Evolutionary conservation across 2,329 filamentous ascomycete genomes (phyloP).

Genomic region (Aureobasidium sp.): DNA sequence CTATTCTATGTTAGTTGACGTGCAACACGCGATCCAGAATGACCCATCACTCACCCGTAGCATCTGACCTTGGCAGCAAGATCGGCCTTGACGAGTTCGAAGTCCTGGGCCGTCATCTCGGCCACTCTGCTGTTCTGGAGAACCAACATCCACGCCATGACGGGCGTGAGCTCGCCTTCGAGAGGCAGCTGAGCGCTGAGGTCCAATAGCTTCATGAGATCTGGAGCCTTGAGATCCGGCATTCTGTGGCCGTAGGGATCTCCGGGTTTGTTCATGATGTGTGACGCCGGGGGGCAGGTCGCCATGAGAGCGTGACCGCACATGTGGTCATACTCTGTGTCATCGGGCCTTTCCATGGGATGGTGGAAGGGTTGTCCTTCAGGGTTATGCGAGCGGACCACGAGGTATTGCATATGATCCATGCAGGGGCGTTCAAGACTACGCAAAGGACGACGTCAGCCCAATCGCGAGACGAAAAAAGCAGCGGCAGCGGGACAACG

Average conservation of each 20-base stretch:
- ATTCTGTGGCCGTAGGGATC: constrained; percentile 62
- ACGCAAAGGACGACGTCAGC: constrained; percentile 21
- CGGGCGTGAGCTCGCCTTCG: constrained; percentile 78
- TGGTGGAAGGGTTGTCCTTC: constrained; percentile 32
- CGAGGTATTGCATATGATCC: constrained; percentile 75
- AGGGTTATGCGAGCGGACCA: constrained; percentile 50
- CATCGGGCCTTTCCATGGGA: constrained; percentile 36
- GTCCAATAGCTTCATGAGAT: constrained; percentile 74
- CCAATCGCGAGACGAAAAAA: constrained; percentile 14
- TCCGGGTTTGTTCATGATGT: constrained; percentile 49
- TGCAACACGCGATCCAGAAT: neutral
- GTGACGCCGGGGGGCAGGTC: constrained; percentile 69
- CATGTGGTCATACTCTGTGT: constrained; percentile 56
- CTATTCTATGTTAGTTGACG: constrained; percentile 30
- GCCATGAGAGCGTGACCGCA: constrained; percentile 87
- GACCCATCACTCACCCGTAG: constrained; percentile 65
- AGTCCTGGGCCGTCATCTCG: constrained; percentile 61
- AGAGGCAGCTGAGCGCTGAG: constrained; percentile 75
- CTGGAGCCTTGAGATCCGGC: constrained; percentile 69
- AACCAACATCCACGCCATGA: constrained; percentile 89
- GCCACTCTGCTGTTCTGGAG: constrained; percentile 62
- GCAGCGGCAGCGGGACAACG: constrained; percentile 2
- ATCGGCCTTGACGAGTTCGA: constrained; percentile 64
- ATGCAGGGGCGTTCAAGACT: constrained; percentile 91
- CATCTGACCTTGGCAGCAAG: constrained; percentile 77